Conservation (phyloP, 352 stramenopile genomes). For the Pythium periplocum region DNA sequence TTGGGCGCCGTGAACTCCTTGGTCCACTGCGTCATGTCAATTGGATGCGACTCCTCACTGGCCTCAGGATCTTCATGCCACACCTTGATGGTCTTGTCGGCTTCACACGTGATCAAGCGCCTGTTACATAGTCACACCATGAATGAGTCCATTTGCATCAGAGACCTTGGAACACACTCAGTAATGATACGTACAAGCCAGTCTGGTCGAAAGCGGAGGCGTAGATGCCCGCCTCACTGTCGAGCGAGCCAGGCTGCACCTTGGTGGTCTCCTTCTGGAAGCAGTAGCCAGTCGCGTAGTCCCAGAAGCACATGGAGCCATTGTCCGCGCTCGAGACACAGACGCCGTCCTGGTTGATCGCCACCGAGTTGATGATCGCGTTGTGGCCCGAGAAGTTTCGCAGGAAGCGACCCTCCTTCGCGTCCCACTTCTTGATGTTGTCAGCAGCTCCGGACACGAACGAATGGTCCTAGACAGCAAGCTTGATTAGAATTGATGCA, state of each 20-base stretch:
- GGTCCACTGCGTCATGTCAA: conserved; percentile 98
- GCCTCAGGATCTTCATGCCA: conserved; percentile 96
- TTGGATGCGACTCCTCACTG: conserved; percentile 94
- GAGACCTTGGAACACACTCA: too few relatives aligned
- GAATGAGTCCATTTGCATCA: too few relatives aligned
- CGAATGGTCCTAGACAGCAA: conserved; percentile 85
- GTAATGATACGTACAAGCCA: conserved; percentile 61
- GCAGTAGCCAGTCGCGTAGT: conserved; percentile 97
- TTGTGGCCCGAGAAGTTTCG: conserved; percentile 98
- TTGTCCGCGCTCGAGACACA: conserved; percentile 96
- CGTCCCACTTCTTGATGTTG: conserved; percentile 99
- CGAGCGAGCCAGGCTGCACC: conserved; percentile 93
- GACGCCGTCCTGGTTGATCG: conserved; percentile 97
- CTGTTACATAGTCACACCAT: conserved; percentile 28
- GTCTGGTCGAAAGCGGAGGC: conserved; percentile 97
- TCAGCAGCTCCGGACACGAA: conserved; percentile 97
- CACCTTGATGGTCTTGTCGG: conserved; percentile 99
- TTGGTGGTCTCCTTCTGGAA: conserved; percentile 97
- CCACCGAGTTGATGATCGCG: conserved; percentile 97
- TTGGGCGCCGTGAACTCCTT: conserved; percentile 89
- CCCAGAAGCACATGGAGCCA: conserved; percentile 97
- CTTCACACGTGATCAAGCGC: conserved; percentile 97
- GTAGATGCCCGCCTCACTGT: conserved; percentile 98
- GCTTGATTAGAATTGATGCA: background rate
- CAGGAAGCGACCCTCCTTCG: conserved; percentile 93